phyloP scores from a whole-genome alignment of 1,284 basidiomycete species.

The Trametes sp. region DNA sequence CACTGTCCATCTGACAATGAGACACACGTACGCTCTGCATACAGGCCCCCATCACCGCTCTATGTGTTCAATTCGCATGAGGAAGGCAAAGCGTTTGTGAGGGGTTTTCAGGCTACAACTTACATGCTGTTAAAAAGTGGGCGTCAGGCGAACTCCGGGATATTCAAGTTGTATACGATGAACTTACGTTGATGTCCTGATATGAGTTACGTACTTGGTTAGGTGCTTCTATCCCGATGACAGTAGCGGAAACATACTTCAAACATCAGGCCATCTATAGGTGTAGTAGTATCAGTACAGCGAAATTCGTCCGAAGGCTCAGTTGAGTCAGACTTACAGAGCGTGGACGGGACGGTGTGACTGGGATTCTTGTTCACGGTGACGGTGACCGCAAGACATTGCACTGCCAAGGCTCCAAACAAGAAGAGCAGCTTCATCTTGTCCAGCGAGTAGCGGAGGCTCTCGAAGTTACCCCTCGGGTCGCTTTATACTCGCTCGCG shows the following conservation, averaged over 20 bases:
- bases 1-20: not conserved
- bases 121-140: conserved; percentile 38
- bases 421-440: conserved; percentile 18
- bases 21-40: conserved; percentile 44
- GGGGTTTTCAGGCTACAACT: conserved; percentile 4
- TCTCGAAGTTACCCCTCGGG: too few relatives aligned
- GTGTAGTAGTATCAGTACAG: conserved; percentile 2
- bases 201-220: not conserved
- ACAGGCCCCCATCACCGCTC: conserved; percentile 52
- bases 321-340: conserved; percentile 39
- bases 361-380: conserved; percentile 34
- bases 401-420: conserved; percentile 19
- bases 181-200: conserved; percentile 50
- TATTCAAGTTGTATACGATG: not conserved
- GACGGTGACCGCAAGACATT: conserved; percentile 33
- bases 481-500: conserved; percentile 20
- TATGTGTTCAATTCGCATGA: conserved; percentile 15
- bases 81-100: conserved; percentile 1
- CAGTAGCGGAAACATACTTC: conserved; percentile 40
- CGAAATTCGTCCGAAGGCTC: not conserved
- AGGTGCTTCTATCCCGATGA: not conserved
- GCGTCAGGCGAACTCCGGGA: conserved; percentile 7
- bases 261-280: conserved; percentile 49
- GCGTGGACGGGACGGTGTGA: conserved; percentile 36
- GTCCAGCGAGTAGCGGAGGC: not conserved